Evolutionary conservation across 2,329 filamentous ascomycete genomes (phyloP), one percentile per base, ranked within the genome.

Genomic region (Scortechinia acanthostroma): DNA sequence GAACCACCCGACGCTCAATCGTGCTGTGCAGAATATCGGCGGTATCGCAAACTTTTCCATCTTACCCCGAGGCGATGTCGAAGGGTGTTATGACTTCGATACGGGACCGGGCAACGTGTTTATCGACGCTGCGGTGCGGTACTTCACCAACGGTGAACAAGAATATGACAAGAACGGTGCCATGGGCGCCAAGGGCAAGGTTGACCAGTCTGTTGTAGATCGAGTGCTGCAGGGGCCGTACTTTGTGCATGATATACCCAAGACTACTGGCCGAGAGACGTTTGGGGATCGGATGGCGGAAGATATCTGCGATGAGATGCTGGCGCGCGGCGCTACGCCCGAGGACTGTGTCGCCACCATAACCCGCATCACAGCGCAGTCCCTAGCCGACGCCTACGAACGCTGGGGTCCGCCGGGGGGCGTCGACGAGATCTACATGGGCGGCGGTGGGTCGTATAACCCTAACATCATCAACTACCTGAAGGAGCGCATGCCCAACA

Each of bases 101-200:
- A 58, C 56, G 19, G 58, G 58, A 4, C 58, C 58, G 20, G 58
- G 57, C 13, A 60, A 59, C 45, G 55, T 59, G 21, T 57, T 59
- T 46, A 60, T 60, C 44, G 58, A 60, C 46, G 54, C 53, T 6
- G 56, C 54, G 2, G 43, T 55, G 22, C 53, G 53, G 15, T 50
- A 50, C 43, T 60, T 51, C 46, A 60, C 58, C 13, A 52, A 58
- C 33, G 58, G 56, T 21, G 47, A 54, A 46, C 47, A 47, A 35
- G 55, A 60, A 43, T 60, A 60, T 37, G 58, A 60, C 47, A 55
- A 55, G 42, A 54, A 60, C 45, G 57, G 58, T 23, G 51, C 33
- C 2, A 45, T 58, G 54, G 58, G 58, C 21, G 46, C 48, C 35
- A 45, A 48, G 20, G 58, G 58, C 20, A 54, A 43, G 6, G 53